These are phyloP conservation scores for Pharnaceum exiguum DNA, from an alignment of 148 eudicot species.

Conservation along the genomic window DNA sequence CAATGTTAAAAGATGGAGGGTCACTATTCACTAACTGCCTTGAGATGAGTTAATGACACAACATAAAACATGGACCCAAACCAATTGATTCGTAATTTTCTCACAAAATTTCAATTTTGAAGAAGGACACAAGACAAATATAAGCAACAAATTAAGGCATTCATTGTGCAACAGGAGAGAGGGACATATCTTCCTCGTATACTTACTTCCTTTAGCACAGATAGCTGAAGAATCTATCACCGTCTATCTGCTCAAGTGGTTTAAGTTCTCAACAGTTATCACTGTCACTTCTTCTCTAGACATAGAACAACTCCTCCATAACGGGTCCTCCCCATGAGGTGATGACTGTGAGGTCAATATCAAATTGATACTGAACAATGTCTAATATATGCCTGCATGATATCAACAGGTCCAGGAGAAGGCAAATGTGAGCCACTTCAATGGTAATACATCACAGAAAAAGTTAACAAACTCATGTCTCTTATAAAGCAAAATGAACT, in stretches of 20 bases:
- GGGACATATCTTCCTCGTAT: constrained; percentile 1
- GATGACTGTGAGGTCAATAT: constrained; percentile 7
- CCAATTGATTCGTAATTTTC: not conserved
- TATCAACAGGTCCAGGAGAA: constrained; percentile 14
- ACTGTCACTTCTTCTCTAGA: not conserved
- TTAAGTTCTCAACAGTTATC: constrained; percentile 8
- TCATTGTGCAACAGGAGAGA: not conserved
- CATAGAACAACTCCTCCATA: not conserved
- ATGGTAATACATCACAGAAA: constrained; percentile 5
- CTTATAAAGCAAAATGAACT: constrained; percentile 7
- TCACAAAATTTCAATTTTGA: not conserved
- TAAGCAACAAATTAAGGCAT: constrained; percentile 12
- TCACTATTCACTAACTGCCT: too few species aligned
- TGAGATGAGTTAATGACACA: not conserved
- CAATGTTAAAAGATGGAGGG: too few species aligned
- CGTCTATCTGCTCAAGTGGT: constrained; percentile 12
- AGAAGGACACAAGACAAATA: not conserved
- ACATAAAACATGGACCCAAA: not conserved
- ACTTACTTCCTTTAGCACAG: constrained; percentile 21
- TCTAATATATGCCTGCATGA: constrained; percentile 17
- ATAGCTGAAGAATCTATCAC: constrained; percentile 21
- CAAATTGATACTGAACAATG: constrained; percentile 10
- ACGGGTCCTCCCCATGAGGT: constrained; percentile 4
- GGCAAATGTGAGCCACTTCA: constrained; percentile 10
- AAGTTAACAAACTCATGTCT: not conserved